Evolutionary conservation across 495 filamentous ascomycete genomes (phyloP), one percentile per base, ranked within the genome.

Genomic region (Astrothelium macrocarpum): DNA sequence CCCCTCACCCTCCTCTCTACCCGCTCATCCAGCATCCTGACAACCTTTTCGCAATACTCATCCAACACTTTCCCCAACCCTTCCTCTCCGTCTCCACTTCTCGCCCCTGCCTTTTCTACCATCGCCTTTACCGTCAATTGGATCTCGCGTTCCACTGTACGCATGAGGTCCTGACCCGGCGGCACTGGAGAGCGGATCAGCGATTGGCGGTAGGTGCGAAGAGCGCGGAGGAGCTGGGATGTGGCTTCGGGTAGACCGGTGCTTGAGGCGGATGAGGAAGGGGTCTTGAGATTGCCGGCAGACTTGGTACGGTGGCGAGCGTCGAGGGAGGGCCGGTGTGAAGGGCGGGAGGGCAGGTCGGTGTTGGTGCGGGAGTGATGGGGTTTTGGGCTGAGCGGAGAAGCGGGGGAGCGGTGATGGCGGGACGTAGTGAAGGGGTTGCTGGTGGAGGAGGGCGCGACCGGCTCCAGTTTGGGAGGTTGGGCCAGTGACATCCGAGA

Each of bases 121-220:
- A 98, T 76, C 72, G 95, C 93, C 42, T 85, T 82, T 64, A 94
- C 89, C 5, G 90, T 87, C 14, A 84, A 76, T 32, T 81, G 80
- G 12, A 81, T 67, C 32, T 69, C 71, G 43, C 91, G 49, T 28
- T 66, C 66, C 25, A 70, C 45, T 34, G 68, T 66, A 18, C 63
- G 63, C 0, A 68, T 28, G 18, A 45, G 26, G 23, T 68, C 66
- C 1, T 59, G 56, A 25, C 63, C 20, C 18, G 66, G 16, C 16
- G 2, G 42, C 1, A 32, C 12, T 29, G 49, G 62, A 2, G 65
- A 12, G 29, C 32, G 53, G 26, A 83, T 75, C 9, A 96, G 81
- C 70, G 90, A 90, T 75, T 91, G 93, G 18, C 94, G 82, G 70
- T 95, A 97, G 1, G 86, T 83, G 59, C 87, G 84, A 7, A 98